Conservation (phyloP, 805 yeast species). For the Myxozyma neotropica region DNA sequence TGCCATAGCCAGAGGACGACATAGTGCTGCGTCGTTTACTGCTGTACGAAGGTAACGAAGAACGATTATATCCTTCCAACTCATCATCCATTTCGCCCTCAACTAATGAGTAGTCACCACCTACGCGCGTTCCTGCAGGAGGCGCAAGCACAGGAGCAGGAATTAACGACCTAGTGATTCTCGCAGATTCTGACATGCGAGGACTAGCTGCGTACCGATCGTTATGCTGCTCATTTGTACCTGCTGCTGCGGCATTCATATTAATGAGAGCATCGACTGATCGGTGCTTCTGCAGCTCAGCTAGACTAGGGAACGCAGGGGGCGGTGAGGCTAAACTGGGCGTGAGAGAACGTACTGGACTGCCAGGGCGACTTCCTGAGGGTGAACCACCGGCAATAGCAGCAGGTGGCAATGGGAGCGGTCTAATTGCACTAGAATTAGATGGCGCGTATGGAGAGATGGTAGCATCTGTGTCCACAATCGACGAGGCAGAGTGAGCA, state of each 20-base stretch:
- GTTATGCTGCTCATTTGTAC: neutral
- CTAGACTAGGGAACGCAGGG: slow-evolving; percentile 19
- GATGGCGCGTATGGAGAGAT: slow-evolving; percentile 3
- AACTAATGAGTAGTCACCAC: neutral
- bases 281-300: slow-evolving; percentile 18
- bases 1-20: slow-evolving; percentile 12
- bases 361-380: neutral
- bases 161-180: neutral
- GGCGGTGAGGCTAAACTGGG: slow-evolving; percentile 7
- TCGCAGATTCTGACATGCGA: neutral
- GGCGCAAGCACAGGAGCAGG: slow-evolving; percentile 12
- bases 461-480: neutral
- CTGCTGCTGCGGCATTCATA: neutral
- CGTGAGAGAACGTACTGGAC: slow-evolving; percentile 6
- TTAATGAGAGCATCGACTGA: slow-evolving; percentile 15
- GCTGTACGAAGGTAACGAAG: slow-evolving; percentile 32
- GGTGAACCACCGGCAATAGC: slow-evolving; percentile 10
- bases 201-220: neutral
- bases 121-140: neutral
- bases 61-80: neutral
- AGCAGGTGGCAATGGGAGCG: slow-evolving; percentile 18
- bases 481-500: neutral
- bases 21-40: slow-evolving; percentile 20
- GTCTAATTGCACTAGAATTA: neutral
- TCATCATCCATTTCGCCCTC: slow-evolving; percentile 11